Conservation (phyloP, 768 basidiomycete genomes). For the Mycena metata region DNA sequence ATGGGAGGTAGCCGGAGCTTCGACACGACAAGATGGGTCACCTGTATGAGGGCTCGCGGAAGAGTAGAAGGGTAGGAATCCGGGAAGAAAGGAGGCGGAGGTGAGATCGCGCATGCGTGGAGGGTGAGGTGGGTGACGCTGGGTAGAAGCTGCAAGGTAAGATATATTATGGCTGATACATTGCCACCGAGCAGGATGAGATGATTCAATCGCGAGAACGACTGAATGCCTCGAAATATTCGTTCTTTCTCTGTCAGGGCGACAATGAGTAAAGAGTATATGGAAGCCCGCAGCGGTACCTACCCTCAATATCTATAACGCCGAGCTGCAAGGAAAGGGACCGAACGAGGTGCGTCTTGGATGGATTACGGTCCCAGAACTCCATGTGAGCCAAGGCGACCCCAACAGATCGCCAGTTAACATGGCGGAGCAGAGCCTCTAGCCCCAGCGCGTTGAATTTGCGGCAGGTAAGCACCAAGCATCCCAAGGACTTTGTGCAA, state of each 20-base stretch:
- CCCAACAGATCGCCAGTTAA: conserved; percentile 14
- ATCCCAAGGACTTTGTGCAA: conserved; percentile 2
- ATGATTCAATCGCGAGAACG: conserved; percentile 14
- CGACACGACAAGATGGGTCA: conserved; percentile 19
- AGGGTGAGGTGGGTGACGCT: conserved; percentile 17
- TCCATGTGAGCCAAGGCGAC: conserved; percentile 16
- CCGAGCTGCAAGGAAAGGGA: not conserved
- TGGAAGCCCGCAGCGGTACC: not conserved
- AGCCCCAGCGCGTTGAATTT: conserved; percentile 19
- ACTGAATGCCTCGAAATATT: conserved; percentile 23
- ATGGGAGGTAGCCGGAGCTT: conserved; percentile 2
- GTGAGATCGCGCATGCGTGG: conserved; percentile 1
- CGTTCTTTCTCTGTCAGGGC: not conserved
- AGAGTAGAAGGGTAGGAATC: conserved; percentile 2
- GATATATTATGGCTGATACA: conserved; percentile 22
- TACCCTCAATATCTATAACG: not conserved
- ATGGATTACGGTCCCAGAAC: conserved; percentile 21
- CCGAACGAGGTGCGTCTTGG: conserved; percentile 26
- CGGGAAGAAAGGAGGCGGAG: conserved; percentile 24
- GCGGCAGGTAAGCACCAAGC: conserved; percentile 21
- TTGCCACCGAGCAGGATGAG: conserved; percentile 6
- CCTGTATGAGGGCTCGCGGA: not conserved
- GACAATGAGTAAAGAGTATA: not conserved
- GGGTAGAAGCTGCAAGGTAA: conserved; percentile 16
- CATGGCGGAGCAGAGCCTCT: conserved; percentile 22